Evolutionary conservation across 176 grass and related monocot genomes (phyloP).

Genomic region (Hsuehochloa calcarea): DNA sequence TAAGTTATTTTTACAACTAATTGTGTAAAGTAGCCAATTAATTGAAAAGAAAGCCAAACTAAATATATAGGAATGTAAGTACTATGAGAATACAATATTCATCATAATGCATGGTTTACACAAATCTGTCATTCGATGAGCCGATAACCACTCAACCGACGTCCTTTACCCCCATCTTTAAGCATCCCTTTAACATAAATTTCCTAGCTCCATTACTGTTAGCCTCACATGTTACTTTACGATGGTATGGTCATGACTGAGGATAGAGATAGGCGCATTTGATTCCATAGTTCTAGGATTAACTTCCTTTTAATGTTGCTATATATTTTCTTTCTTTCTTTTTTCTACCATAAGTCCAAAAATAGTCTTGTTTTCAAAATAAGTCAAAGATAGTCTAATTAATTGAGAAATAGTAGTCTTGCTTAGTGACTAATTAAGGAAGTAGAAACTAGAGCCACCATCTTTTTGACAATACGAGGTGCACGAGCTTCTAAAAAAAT

Average conservation of each 20-base stretch:
- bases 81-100: too few species aligned
- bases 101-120: too few species aligned
- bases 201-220: not conserved
- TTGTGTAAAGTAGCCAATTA: too few species aligned
- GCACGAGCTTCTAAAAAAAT: not conserved
- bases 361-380: not conserved
- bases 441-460: not conserved
- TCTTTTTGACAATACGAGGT: too few species aligned
- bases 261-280: not conserved
- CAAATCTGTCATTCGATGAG: too few species aligned
- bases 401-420: not conserved
- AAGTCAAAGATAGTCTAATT: not conserved
- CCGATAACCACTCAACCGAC: too few species aligned
- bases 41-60: too few species aligned
- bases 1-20: too few species aligned
- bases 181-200: too few species aligned
- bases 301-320: not conserved
- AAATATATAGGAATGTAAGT: too few species aligned
- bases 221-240: not conserved
- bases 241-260: not conserved
- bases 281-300: not conserved
- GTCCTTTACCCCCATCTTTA: too few species aligned
- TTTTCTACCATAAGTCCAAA: not conserved
- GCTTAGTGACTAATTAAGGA: not conserved
- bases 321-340: not conserved